Evolutionary conservation across 202 grass and related monocot genomes (phyloP).

Genomic region (Panicum virgatum): DNA sequence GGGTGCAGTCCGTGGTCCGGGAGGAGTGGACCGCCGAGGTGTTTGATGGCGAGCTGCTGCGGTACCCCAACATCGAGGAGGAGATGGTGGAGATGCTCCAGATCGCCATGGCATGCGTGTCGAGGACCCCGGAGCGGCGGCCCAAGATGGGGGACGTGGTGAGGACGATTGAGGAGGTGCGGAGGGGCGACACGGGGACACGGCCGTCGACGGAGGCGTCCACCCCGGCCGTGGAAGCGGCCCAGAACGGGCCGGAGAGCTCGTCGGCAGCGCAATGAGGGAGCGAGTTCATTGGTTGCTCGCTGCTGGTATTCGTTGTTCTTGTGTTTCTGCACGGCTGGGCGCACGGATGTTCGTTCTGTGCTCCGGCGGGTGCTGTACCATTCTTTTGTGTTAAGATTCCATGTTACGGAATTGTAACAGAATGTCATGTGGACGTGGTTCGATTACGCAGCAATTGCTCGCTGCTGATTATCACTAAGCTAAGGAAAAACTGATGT

Average conservation of each 20-base stretch:
- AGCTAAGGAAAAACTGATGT: background rate
- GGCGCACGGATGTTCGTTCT: slow-evolving; percentile 7
- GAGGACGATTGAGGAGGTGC: slow-evolving; percentile 76
- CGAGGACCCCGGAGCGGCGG: slow-evolving; percentile 74
- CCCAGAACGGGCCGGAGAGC: slow-evolving; percentile 30
- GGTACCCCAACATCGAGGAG: slow-evolving; percentile 96
- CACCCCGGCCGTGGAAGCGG: slow-evolving; percentile 36
- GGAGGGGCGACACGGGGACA: slow-evolving; percentile 46
- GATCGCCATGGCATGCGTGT: slow-evolving; percentile 81
- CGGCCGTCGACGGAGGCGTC: slow-evolving; percentile 59
- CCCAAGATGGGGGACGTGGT: slow-evolving; percentile 83
- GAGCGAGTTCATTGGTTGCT: background rate
- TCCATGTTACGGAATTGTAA: slow-evolving; percentile 54
- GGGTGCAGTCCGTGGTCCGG: slow-evolving; percentile 83
- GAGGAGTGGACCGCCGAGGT: slow-evolving; percentile 96
- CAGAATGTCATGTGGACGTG: slow-evolving; percentile 24
- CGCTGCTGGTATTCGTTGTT: background rate
- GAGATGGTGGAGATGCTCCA: slow-evolving; percentile 99
- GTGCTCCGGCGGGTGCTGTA: slow-evolving; percentile 36
- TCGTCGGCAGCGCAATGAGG: slow-evolving; percentile 24
- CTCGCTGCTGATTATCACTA: slow-evolving; percentile 34
- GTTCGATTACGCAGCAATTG: slow-evolving; percentile 35
- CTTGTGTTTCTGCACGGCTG: slow-evolving; percentile 22
- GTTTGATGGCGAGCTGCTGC: slow-evolving; percentile 84
- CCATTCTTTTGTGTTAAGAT: slow-evolving; percentile 59